A percentile compares a stretch with the other conserved stretches of the same genome.
Conservation (phyloP, 805 yeast species). For the Metschnikowia santaceciliae region DNA sequence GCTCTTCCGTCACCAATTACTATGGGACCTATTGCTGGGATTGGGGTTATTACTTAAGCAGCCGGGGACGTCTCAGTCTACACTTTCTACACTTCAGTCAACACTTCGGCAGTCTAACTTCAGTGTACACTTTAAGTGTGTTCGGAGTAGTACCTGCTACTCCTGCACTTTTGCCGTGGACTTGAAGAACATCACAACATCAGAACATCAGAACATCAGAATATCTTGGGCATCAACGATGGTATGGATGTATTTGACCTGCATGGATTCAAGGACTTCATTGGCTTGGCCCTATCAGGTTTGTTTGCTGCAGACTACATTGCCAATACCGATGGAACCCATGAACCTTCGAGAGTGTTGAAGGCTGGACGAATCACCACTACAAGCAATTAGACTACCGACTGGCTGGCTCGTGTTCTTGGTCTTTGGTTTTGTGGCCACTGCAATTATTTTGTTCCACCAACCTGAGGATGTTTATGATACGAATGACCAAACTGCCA, state of each 20-base stretch:
- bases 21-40: too few relatives aligned
- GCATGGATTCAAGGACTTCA: conserved; percentile 90
- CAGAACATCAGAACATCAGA: too few relatives aligned
- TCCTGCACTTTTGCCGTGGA: conserved; percentile 18
- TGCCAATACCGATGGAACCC: conserved; percentile 72
- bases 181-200: conserved; percentile 47
- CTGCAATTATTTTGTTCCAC: conserved; percentile 57
- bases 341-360: conserved; percentile 45
- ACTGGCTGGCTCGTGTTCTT: conserved; percentile 70
- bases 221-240: conserved; percentile 69
- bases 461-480: too few relatives aligned
- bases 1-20: too few relatives aligned
- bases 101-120: too few relatives aligned
- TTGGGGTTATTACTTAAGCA: too few relatives aligned
- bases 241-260: conserved; percentile 92
- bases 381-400: conserved; percentile 84
- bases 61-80: too few relatives aligned
- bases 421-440: conserved; percentile 69
- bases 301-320: conserved; percentile 89
- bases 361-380: conserved; percentile 89
- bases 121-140: too few relatives aligned
- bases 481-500: too few relatives aligned
- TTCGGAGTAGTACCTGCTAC: too few relatives aligned
- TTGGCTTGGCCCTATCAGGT: conserved; percentile 83
- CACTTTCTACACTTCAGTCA: too few relatives aligned